These are phyloP conservation scores for Meyerozyma elateridarum DNA, from an alignment of 1,139 yeast species.

Conservation along the genomic window DNA sequence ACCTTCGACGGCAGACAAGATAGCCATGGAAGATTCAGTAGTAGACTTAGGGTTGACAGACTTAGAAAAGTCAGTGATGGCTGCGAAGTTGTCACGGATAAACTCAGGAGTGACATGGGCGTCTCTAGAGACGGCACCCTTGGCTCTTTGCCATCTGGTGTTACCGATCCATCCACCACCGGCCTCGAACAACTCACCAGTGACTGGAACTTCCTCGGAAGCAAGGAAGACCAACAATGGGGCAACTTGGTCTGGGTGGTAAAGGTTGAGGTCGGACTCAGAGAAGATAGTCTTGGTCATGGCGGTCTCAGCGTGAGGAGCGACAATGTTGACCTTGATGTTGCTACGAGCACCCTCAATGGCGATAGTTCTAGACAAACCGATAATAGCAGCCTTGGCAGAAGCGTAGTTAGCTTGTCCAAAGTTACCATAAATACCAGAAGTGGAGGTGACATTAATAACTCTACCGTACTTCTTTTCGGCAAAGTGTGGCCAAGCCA, in stretches of 20 bases:
- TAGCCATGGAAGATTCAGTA: constrained; percentile 76
- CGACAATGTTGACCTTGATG: constrained; percentile 77
- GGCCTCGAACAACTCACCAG: constrained; percentile 57
- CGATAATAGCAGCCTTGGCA: constrained; percentile 86
- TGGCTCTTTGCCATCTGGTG: constrained; percentile 93
- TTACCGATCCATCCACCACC: constrained; percentile 93
- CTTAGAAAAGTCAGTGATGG: constrained; percentile 59
- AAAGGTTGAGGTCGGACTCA: constrained; percentile 70
- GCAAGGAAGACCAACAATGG: constrained; percentile 80
- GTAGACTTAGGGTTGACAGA: constrained; percentile 60
- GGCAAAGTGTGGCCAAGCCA: constrained; percentile 87
- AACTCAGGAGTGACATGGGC: constrained; percentile 62
- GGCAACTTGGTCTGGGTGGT: constrained; percentile 86
- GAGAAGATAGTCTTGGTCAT: constrained; percentile 89
- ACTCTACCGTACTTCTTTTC: constrained; percentile 79
- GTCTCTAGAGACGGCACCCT: constrained; percentile 66
- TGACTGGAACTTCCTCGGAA: constrained; percentile 64
- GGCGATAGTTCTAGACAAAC: constrained; percentile 81
- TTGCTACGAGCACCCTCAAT: constrained; percentile 81
- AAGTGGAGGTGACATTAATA: constrained; percentile 87
- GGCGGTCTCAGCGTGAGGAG: constrained; percentile 97
- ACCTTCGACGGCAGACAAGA: constrained; percentile 59
- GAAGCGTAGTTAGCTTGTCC: constrained; percentile 97
- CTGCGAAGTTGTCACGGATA: constrained; percentile 61
- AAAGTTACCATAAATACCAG: constrained; percentile 95